Evolutionary conservation across 768 basidiomycete species (phyloP), one percentile per base, ranked within the genome.

Genomic region (Russula vinacea): DNA sequence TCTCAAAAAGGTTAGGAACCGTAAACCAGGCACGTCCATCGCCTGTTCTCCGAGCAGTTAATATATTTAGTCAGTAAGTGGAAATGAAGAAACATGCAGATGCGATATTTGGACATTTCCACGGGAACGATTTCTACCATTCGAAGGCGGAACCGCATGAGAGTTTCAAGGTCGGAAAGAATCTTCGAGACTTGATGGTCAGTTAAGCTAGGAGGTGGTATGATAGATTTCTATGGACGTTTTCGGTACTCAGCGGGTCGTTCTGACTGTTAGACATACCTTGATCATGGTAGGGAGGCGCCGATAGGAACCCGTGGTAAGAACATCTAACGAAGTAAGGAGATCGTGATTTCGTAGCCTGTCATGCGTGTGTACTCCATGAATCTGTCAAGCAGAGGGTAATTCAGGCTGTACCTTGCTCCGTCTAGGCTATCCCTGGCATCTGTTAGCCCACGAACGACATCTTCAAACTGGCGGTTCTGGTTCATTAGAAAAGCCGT

Each of bases 331-430:
- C 26, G 95, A 95, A 0, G 94, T 96, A 5, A 94, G 81, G 26
- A 98, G 78, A 74, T 98, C 96, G 65, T 95, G 93, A 75, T 98
- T 98, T 62, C 95, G 87, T 22, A 94, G 82, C 71, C 95, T 93
- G 70, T 6, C 1, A 39, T 39, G 35, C 19, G 24, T 37, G 13
- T 26, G 45, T 19, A 24, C 40, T 45, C 22, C 22, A 47, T 3
- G 26, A 52, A 9, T 29, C 24, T 17, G 11, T 51, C 42, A 6
- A 32, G 33, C 22, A 35, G 2, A 60, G 29, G 16, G 24, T 37
- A 32, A 19, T 13, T 22, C 19, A 8, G 7, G 26, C 72, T 80
- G 66, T 62, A 90, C 94, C 93, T 84, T 42, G 94, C 89, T 44
- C 86, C 82, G 69, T 90, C 87, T 55, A 98, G 77, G 49, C 81